Evolutionary conservation across 495 filamentous ascomycete genomes (phyloP).

Genomic region (Aspergillus asperescens): DNA sequence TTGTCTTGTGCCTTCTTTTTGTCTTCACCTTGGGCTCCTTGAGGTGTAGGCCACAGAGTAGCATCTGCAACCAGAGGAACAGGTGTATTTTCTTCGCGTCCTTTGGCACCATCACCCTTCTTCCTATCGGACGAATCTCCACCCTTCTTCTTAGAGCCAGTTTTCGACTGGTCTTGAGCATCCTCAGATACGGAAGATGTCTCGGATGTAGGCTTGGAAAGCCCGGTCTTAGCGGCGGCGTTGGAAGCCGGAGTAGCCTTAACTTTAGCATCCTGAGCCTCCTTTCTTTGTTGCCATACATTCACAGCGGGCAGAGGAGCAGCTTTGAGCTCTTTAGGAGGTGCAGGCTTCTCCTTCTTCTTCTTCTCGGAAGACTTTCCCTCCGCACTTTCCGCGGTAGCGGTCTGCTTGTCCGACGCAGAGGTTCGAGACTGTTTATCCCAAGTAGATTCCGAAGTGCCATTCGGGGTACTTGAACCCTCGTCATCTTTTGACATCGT

Average conservation of each 20-base stretch:
- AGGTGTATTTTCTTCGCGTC: slow-evolving; percentile 40
- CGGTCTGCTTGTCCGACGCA: slow-evolving; percentile 30
- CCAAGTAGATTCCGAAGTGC: slow-evolving; percentile 57
- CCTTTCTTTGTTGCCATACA: slow-evolving; percentile 71
- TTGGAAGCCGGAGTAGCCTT: slow-evolving; percentile 45
- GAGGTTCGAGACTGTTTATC: slow-evolving; percentile 63
- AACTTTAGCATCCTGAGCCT: slow-evolving; percentile 61
- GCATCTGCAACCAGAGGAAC: slow-evolving; percentile 64
- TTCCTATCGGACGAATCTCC: slow-evolving; percentile 33
- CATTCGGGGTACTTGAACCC: slow-evolving; percentile 59
- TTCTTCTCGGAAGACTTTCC: slow-evolving; percentile 42
- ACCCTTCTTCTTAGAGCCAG: slow-evolving; percentile 45
- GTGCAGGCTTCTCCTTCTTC: slow-evolving; percentile 50
- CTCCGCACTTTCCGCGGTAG: slow-evolving; percentile 28
- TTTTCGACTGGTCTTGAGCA: slow-evolving; percentile 40
- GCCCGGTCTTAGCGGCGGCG: slow-evolving; percentile 25
- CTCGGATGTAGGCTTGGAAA: slow-evolving; percentile 33
- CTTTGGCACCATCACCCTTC: slow-evolving; percentile 38
- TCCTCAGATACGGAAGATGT: slow-evolving; percentile 30
- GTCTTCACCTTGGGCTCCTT: slow-evolving; percentile 67
- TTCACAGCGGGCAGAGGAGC: slow-evolving; percentile 80
- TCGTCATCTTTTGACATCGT: slow-evolving; percentile 68
- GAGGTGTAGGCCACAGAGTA: slow-evolving; percentile 83
- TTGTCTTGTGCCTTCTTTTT: slow-evolving; percentile 64
- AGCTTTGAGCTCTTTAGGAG: slow-evolving; percentile 65